These are phyloP conservation scores for Candida ascalaphidarum DNA, from an alignment of 805 yeast genomes.

Conservation along the genomic window DNA sequence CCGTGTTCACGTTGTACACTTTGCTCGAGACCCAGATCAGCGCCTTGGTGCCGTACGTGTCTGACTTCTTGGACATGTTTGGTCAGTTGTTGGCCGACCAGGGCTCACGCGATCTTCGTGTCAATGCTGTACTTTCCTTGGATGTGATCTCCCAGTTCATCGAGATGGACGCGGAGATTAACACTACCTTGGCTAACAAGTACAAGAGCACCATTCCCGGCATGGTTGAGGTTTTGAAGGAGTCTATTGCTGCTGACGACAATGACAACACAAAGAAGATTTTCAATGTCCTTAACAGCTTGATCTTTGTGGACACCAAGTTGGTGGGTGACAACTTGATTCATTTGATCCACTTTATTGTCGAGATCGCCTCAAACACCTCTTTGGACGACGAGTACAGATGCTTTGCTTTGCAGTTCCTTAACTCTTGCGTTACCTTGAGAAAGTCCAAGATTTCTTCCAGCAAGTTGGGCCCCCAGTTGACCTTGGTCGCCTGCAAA, in stretches of 20 bases:
- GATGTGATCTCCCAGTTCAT: constrained; percentile 60
- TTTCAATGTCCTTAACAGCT: constrained; percentile 78
- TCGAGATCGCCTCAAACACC: constrained; percentile 63
- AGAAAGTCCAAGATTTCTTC: constrained; percentile 74
- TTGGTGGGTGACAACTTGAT: constrained; percentile 70
- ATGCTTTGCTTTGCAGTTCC: constrained; percentile 74
- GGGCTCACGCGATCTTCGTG: constrained; percentile 61
- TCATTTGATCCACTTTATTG: constrained; percentile 61
- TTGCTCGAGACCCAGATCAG: constrained; percentile 66
- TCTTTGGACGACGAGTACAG: constrained; percentile 73
- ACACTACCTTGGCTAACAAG: constrained; percentile 35
- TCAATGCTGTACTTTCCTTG: constrained; percentile 74
- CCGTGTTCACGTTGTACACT: constrained; percentile 70
- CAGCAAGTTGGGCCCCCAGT: constrained; percentile 75
- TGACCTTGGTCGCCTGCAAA: constrained; percentile 64
- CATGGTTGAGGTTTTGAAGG: constrained; percentile 74
- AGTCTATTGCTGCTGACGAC: constrained; percentile 64
- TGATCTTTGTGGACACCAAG: constrained; percentile 67
- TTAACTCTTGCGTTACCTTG: constrained; percentile 68
- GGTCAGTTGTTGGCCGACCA: constrained; percentile 51
- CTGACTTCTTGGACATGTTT: constrained; percentile 66
- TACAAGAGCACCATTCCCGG: constrained; percentile 67
- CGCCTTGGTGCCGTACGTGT: constrained; percentile 47
- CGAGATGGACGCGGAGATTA: constrained; percentile 48
- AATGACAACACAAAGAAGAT: constrained; percentile 61